Evolutionary conservation across 768 basidiomycete species (phyloP), one percentile per base, ranked within the genome.

Genomic region (Punctularia strigosozonata): DNA sequence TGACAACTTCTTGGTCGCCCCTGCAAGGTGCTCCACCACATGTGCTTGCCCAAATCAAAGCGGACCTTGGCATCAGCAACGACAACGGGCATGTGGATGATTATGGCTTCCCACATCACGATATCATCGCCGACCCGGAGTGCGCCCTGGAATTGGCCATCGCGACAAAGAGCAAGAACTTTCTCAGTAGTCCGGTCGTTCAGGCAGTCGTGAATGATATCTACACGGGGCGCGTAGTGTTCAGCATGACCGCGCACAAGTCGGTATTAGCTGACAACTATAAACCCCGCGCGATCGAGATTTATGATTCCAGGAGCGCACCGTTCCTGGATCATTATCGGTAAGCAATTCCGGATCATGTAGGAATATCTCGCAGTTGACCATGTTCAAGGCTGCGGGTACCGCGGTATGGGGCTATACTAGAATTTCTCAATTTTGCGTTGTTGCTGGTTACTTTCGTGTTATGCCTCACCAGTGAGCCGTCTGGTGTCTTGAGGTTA

Each of bases 71-170:
- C n/a, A n/a, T n/a, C n/a, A n/a, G n/a, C n/a, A n/a, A n/a, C n/a
- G n/a, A n/a, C n/a, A n/a, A n/a, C n/a, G n/a, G n/a, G n/a, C n/a
- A n/a, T 36, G 74, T 71, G 5, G 62, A 68, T 14, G 75, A 81
- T 21, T 66, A 74, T 34, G 75, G 80, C n/a, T n/a, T n/a, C n/a
- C n/a, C n/a, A n/a, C n/a, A n/a, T n/a, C n/a, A n/a, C n/a, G n/a
- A n/a, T n/a, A n/a, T n/a, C 37, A 59, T 79, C 41, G 71, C 79
- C 39, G 77, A 77, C 44, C 72, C 78, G 13, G 75, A 85, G 53
- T 90, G 80, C 52, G 86, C 88, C 2, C 69, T 95, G 4, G 91
- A 94, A 74, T 80, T 95, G 71, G 89, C 90, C 3, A 87, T 98
- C 48, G 74, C 81, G 6, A 90, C 88, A 0, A 65, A 77, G 38